A percentile compares a stretch with the other conserved stretches of the same genome.
Evolutionary conservation across 75 land plant species (phyloP).

Genomic region (Cryptomeria japonica): DNA sequence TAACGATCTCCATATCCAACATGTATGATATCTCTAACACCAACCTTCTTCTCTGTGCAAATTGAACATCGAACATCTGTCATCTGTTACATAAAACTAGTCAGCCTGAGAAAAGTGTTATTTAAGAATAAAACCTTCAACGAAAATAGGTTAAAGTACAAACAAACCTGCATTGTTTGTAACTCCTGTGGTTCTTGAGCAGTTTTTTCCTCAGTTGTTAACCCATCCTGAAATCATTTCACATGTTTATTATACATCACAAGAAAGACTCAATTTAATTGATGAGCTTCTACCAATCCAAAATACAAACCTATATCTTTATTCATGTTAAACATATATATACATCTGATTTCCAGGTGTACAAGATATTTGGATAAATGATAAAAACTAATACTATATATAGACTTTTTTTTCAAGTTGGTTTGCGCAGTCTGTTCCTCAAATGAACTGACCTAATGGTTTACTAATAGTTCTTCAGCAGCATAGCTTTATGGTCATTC

Average conservation of each 20-base stretch:
- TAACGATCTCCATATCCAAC: conserved; percentile 86
- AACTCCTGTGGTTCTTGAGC: conserved; percentile 77
- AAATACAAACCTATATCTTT: not conserved
- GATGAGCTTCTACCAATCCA: conserved; percentile 7
- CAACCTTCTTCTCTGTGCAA: conserved; percentile 84
- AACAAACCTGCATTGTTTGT: conserved; percentile 76
- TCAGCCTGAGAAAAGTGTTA: not conserved
- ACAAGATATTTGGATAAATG: not conserved
- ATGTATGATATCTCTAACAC: conserved; percentile 85
- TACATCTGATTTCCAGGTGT: not conserved
- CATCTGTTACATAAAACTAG: conserved; percentile 52
- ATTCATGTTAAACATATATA: not conserved
- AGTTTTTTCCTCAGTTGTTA: conserved; percentile 80
- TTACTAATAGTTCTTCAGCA: not conserved
- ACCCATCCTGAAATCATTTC: conserved; percentile 61
- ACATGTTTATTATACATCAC: not conserved
- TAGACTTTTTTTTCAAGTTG: not conserved
- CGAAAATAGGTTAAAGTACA: not conserved
- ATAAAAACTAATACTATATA: not conserved
- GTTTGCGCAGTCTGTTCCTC: not conserved
- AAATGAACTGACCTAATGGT: not conserved
- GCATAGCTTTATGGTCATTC: not conserved
- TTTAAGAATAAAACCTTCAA: conserved; percentile 2
- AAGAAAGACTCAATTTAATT: not conserved
- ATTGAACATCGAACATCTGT: conserved; percentile 82